Conservation (phyloP, 495 filamentous ascomycete genomes). For the Penicillium arizonense region DNA sequence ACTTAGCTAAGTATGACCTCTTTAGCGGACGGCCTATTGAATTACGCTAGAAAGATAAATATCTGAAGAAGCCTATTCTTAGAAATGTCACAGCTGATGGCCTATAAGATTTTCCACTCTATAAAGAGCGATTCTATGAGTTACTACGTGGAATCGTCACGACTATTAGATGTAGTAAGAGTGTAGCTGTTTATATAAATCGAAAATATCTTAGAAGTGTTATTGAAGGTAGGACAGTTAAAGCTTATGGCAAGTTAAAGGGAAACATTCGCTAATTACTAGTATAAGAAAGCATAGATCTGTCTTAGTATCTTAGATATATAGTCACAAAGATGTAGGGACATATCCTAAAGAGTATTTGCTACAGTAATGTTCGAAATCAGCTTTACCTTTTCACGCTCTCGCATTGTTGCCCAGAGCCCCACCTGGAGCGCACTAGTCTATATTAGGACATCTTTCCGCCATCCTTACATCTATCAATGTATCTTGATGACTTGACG, state of each 20-base stretch:
- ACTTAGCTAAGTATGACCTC: constrained; percentile 16
- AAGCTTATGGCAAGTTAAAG: constrained; percentile 24
- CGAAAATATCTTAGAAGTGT: constrained; percentile 13
- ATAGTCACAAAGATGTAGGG: constrained; percentile 16
- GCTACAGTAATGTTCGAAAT: constrained; percentile 5
- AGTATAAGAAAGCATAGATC: constrained; percentile 18
- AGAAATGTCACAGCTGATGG: constrained; percentile 22
- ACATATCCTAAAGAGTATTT: constrained; percentile 21
- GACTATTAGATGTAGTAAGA: constrained; percentile 13
- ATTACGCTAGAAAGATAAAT: constrained; percentile 13
- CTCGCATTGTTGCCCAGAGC: background rate
- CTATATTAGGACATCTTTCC: background rate
- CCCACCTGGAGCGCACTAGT: background rate
- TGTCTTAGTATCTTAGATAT: constrained; percentile 23
- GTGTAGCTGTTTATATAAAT: constrained; percentile 8
- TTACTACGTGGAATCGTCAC: constrained; percentile 10
- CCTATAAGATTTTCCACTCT: constrained; percentile 16
- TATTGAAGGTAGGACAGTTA: constrained; percentile 14
- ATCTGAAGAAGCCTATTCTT: constrained; percentile 17
- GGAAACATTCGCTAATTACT: constrained; percentile 1
- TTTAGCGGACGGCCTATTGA: background rate
- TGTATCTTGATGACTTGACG: background rate
- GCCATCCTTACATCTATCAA: background rate
- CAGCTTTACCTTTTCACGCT: background rate
- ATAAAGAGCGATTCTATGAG: constrained; percentile 11